phyloP scores from a whole-genome alignment of 148 eudicot species.

The Heliosperma pusillum region DNA sequence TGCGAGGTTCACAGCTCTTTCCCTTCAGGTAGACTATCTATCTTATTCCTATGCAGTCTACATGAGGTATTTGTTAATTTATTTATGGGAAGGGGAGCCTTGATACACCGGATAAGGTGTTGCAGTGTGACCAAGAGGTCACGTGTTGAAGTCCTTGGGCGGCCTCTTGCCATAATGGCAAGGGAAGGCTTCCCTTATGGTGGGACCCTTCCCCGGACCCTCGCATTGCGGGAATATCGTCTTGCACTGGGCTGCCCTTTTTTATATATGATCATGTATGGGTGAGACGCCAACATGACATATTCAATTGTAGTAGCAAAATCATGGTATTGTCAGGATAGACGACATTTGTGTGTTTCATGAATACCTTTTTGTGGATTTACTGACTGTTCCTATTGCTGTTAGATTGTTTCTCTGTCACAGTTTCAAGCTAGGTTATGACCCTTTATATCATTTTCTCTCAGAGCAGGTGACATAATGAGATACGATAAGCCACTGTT shows the following conservation, averaged over 20 bases:
- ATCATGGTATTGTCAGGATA: neutral
- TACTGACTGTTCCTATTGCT: neutral
- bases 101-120: too few species aligned
- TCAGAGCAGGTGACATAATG: slow-evolving; percentile 45
- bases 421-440: slow-evolving; percentile 7
- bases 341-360: neutral
- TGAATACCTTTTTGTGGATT: neutral
- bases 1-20: slow-evolving; percentile 48
- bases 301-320: neutral
- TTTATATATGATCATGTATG: too few species aligned
- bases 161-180: too few species aligned
- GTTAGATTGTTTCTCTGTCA: neutral
- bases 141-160: too few species aligned
- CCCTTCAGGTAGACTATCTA: slow-evolving; percentile 76
- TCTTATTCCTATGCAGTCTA: neutral
- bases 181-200: too few species aligned
- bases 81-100: too few species aligned
- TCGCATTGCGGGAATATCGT: too few species aligned
- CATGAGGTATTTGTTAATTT: neutral
- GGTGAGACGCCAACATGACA: neutral
- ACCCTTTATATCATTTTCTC: slow-evolving; percentile 13
- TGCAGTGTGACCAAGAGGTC: too few species aligned
- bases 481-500: slow-evolving; percentile 61
- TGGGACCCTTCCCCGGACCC: too few species aligned
- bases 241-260: too few species aligned